Conservation (phyloP, 2,329 filamentous ascomycete species). For the Apiospora rasikravindrae region DNA sequence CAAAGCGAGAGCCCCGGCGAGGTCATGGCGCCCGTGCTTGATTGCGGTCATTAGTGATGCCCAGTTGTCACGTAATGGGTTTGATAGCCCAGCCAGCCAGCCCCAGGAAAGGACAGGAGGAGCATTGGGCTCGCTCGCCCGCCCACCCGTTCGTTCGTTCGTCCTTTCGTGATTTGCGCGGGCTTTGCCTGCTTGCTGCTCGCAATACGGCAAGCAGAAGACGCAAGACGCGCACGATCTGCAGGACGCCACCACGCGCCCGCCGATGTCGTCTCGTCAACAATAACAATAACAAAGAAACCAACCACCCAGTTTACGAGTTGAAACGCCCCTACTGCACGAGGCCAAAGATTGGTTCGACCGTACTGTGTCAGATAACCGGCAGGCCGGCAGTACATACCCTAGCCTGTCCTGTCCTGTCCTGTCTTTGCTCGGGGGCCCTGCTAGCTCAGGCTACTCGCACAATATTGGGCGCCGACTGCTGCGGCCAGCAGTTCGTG, state of each 20-base stretch:
- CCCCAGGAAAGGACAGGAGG: not conserved
- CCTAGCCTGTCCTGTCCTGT: not conserved
- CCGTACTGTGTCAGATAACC: not conserved
- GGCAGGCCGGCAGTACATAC: conserved; percentile 7
- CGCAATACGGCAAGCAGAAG: not conserved
- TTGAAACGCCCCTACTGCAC: not conserved
- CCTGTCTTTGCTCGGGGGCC: too few species aligned
- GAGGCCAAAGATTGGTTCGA: not conserved
- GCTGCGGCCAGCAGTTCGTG: not conserved
- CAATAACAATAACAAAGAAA: not conserved
- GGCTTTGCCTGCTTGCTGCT: not conserved
- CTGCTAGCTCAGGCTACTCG: not conserved
- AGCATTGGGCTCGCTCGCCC: not conserved
- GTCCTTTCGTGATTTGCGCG: not conserved
- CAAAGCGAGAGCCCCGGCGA: not conserved
- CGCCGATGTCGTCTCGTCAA: not conserved
- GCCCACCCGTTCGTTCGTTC: too few species aligned
- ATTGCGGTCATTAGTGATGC: not conserved
- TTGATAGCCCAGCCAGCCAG: not conserved
- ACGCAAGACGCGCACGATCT: not conserved
- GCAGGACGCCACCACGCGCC: not conserved
- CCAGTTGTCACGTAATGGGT: not conserved
- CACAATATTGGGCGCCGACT: not conserved
- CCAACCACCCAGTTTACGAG: not conserved
- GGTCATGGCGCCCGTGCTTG: not conserved